Base-by-base conservation (phyloP, 2,329 filamentous ascomycete genomes). In the Emergomyces pasteurianus region DNA sequence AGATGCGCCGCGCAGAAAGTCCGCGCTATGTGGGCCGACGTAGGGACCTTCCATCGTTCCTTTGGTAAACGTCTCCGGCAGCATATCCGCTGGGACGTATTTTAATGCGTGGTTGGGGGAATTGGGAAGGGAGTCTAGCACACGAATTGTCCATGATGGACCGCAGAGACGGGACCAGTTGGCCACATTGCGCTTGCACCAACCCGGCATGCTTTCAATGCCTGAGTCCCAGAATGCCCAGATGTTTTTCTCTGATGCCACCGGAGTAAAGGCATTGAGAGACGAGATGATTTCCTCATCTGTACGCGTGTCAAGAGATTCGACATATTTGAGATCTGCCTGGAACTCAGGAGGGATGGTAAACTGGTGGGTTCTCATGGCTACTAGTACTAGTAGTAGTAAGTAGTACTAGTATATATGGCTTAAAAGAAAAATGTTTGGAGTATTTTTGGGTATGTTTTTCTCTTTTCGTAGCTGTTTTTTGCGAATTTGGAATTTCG, bases 201-300 rank as follows among this genome's bases (percentile, higher is more conserved):
- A 52, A 4, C 16, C 28, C 16, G 49, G 49, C 26, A 36, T n/a
- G 16, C 8, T 21, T 21, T 67, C 38, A 34, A 73, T 68, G 2
- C 76, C 75, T 1, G 70, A 59, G 62, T 78, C 67, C 76, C 76
- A 78, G 64, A 72, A 78, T 4, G 75, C 73, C 76, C 76, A 78
- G 1, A 78, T 66, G 56, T 78, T 78, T 66, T 55, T 55, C 23
- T 60, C 28, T 8, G 49, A 54, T 28, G 4, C 36, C 21, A 54
- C 47, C 26, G 58, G 49, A 28, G 28, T 50, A 31, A 7, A 50
- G 47, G 47, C 7, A 18, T 50, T 10, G 47, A 50, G 23, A 12
- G 47, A 28, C 4, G 47, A 18, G 26, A 50, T 50, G 47, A 50
- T 50, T 50, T 50, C 47, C 12, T 50, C 47, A 18, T 50, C 47